Base-by-base conservation (phyloP, 257 asterid genomes). In the Gardenia jasminoides region DNA sequence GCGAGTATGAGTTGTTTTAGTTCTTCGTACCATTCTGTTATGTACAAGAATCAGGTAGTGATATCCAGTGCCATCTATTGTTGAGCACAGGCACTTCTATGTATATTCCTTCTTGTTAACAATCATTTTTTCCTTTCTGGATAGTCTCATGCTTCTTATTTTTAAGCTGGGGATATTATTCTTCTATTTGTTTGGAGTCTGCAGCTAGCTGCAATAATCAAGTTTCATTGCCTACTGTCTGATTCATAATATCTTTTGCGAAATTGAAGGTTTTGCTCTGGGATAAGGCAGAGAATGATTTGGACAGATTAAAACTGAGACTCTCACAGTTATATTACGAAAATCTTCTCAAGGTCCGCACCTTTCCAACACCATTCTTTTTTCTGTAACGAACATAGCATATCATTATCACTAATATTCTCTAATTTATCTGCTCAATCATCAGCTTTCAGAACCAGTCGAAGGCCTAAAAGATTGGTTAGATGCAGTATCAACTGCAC, bases 391-490 rank as follows among this genome's bases (percentile, higher is more conserved):
- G 17, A 10, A 30, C 36, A 33, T 74, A 36, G 30, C 31, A 28
- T 19, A 47, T 41, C 72, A 20, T 48, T 30, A 28, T 62, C 30
- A 77, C 80, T 80, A 80, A 24, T 13, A 36, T 48, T 70, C 48
- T 62, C 75, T 11, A 79, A 72, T 44, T 80, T 44, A 75, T 79
- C 78, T 58, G 65, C 65, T 58, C 65, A 58, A 48, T 79, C 36
- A 61, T 75, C 79, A 92, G 98, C 89, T 90, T 76, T 91, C 99
- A 68, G 85, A 92, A 86, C 97, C 99, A 20, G 80, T 88, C 39
- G 96, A 91, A 77, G 98, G 99, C 47, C 80, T 96, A 79, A 96
- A 86, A 74, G 98, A 93, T 80, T 96, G 99, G 99, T 87, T 96
- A 85, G 99, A 91, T 84, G 97, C 97, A 64, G 85, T 96, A 62